These are phyloP conservation scores for Physocladia obscura DNA, from an alignment of 192 early-diverging fungal species.

Conservation along the genomic window DNA sequence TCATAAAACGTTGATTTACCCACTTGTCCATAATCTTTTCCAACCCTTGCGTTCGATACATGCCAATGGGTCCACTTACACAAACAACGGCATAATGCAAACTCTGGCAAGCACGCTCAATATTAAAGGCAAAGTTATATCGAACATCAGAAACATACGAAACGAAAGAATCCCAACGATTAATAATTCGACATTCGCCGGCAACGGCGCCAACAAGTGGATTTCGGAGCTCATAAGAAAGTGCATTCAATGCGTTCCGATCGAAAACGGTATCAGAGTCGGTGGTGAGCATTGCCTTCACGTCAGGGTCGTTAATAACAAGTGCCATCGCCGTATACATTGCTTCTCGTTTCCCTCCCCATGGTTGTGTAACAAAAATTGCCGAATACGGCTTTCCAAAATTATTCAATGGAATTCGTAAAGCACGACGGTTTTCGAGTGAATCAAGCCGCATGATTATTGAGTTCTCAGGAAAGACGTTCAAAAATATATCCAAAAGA, in stretches of 20 bases:
- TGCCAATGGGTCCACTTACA: conserved; percentile 65
- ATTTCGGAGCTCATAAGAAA: conserved; percentile 49
- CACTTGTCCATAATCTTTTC: conserved; percentile 54
- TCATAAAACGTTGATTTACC: conserved; percentile 56
- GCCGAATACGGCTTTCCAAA: not conserved
- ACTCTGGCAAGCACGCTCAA: conserved; percentile 62
- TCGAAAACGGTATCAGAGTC: conserved; percentile 66
- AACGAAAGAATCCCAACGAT: conserved; percentile 46
- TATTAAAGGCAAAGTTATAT: conserved; percentile 68
- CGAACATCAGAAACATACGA: conserved; percentile 63
- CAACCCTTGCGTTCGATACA: conserved; percentile 53
- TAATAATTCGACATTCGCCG: conserved; percentile 57
- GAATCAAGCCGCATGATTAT: conserved; percentile 8
- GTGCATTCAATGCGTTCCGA: conserved; percentile 43
- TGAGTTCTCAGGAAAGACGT: not conserved
- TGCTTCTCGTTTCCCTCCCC: conserved; percentile 32
- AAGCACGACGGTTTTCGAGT: not conserved
- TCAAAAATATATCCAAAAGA: conserved; percentile 30
- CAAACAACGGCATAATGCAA: conserved; percentile 60
- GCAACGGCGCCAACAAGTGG: conserved; percentile 55
- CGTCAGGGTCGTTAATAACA: conserved; percentile 4
- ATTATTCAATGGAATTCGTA: not conserved
- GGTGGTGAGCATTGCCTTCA: conserved; percentile 58
- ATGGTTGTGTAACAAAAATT: conserved; percentile 2
- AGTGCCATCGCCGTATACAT: conserved; percentile 18